Percentiles rank a stretch among this genome's conserved stretches.
phyloP scores from a whole-genome alignment of 768 basidiomycete genomes.

The Lactarius evosmus region DNA sequence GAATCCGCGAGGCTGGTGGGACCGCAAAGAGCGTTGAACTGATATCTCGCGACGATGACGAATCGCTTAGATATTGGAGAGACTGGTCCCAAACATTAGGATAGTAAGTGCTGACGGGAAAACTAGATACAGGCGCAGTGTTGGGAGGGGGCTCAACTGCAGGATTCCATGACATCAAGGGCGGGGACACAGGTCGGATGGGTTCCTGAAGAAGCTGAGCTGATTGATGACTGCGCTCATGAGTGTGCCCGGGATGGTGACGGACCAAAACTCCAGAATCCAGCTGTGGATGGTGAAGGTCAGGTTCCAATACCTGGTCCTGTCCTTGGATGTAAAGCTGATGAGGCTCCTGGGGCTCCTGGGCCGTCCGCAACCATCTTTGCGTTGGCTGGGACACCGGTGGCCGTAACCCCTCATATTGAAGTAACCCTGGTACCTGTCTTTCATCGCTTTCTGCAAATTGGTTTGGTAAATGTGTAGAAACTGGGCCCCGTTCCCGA shows the following conservation, averaged over 20 bases:
- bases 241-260: conserved; percentile 30
- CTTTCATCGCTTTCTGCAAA: background rate
- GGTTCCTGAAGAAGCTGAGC: conserved; percentile 33
- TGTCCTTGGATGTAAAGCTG: conserved; percentile 23
- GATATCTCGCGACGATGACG: conserved; percentile 20
- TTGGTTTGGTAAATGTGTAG: background rate
- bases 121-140: conserved; percentile 51
- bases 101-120: conserved; percentile 75
- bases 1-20: conserved; percentile 58
- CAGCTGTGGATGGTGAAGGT: conserved; percentile 31
- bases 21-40: conserved; percentile 53
- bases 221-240: conserved; percentile 29
- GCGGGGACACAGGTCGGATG: conserved; percentile 54
- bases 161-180: conserved; percentile 76
- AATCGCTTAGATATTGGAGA: conserved; percentile 41
- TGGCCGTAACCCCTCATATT: background rate
- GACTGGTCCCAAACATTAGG: conserved; percentile 83
- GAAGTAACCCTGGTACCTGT: background rate
- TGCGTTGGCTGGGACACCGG: conserved; percentile 7
- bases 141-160: conserved; percentile 77
- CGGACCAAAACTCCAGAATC: conserved; percentile 23
- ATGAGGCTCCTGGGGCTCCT: conserved; percentile 12
- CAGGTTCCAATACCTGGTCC: conserved; percentile 28
- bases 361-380: background rate
- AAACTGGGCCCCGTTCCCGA: background rate